Evolutionary conservation across 2,329 filamentous ascomycete genomes (phyloP), one percentile per base, ranked within the genome.

Genomic region (Hypoxylon sp.): DNA sequence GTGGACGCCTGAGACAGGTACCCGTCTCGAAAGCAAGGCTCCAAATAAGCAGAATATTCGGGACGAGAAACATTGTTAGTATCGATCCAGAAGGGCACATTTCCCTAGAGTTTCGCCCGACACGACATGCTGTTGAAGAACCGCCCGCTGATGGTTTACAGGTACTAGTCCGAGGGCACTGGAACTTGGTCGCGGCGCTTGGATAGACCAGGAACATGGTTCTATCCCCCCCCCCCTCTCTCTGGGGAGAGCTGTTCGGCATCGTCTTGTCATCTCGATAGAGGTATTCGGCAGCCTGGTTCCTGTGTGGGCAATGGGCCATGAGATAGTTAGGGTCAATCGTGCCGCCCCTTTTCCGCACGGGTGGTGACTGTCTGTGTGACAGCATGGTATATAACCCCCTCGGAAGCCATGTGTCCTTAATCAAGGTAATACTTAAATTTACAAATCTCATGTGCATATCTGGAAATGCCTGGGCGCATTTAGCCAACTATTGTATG

Each of bases 1-100:
- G 65, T 40, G 7, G 63, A 67, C 29, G 40, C 29, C 37, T 57
- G 50, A 23, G 29, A 29, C 29, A 24, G 17, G 20, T 11, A 31
- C 17, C 26, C 37, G 48, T 26, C n/a, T 27, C 38, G 21, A n/a
- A 46, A 18, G n/a, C 26, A 35, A 38, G 13, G 23, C 5, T 4
- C 13, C 15, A n/a, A 24, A 10, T 9, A n/a, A 10, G 21, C 29
- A 8, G n/a, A 21, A 42, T 10, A 41, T 31, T 33, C 15, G 18
- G 21, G n/a, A 33, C 42, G 10, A 8, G 29, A 11, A 15, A 46
- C n/a, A n/a, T n/a, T 41, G 37, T 49, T 4, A 48, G 33, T 35
- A 15, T 53, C 2, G 21, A 3, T 27, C 42, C 29, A 24, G n/a
- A n/a, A n/a, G n/a, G n/a, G n/a, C n/a, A n/a, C n/a, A n/a, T n/a